Base-by-base conservation (phyloP, 768 basidiomycete species). In the Ramaria rubella region DNA sequence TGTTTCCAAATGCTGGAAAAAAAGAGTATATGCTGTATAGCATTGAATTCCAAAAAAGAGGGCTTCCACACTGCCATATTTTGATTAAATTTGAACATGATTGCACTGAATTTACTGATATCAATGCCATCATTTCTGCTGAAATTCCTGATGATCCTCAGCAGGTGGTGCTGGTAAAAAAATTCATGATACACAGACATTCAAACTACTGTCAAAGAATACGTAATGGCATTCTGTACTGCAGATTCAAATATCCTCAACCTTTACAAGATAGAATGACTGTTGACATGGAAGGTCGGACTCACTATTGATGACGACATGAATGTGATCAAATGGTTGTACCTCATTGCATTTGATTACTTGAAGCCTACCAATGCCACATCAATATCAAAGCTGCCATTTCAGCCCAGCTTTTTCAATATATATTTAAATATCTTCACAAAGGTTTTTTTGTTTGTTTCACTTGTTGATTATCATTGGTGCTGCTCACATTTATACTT, bases 11-110 rank as follows among this genome's bases (percentile, higher is more conserved):
- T 46, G 65, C 67, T 19, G 73, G 73, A 0, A 17, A n/a, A 0
- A 52, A 61, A 0, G 6, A 65, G 0, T 75, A 75, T 50, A 36
- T 53, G 14, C 68, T 78, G 4, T 63, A 73, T n/a, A n/a, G n/a
- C n/a, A n/a, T n/a, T n/a, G n/a, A n/a, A n/a, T n/a, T n/a, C n/a
- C n/a, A 76, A 46, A 76, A 76, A 52, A 65, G 69, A 0, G 73
- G 75, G 0, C 60, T 76, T 0, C 75, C 74, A 1, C 75, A 77
- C 59, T 67, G 68, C 0, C 75, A 77, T 56, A 72, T 75, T 46
- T 59, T 78, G 19, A 44, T 74, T 56, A 72, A 70, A 51, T 72
- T 59, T 51, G 29, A 38, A 1, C 21, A 24, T 15, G 60, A 66
- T 11, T 71, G 67, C 51, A 43, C 61, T 2, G 44, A 40, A 4